phyloP scores from a whole-genome alignment of 1,139 yeast species.

The Suhomyces bribrorum region DNA sequence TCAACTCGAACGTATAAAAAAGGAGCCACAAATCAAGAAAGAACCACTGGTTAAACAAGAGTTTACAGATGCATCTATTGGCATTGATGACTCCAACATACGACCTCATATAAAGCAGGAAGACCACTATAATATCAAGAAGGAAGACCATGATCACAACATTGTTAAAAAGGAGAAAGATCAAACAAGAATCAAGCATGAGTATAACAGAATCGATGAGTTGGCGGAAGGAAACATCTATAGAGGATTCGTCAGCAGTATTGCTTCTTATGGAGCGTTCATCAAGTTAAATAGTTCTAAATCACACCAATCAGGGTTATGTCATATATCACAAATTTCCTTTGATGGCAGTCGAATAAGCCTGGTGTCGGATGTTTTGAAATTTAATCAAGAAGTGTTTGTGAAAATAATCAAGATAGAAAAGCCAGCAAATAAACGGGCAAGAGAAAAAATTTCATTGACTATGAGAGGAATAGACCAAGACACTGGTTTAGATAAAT shows the following conservation, averaged over 20 bases:
- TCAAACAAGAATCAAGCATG: neutral
- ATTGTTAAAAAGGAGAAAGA: neutral
- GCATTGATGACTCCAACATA: neutral
- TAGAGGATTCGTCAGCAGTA: conserved; percentile 58
- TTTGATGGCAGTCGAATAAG: conserved; percentile 48
- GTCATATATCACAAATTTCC: conserved; percentile 75
- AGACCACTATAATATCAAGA: too few species aligned
- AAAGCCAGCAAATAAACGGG: conserved; percentile 24
- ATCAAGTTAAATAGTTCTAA: conserved; percentile 39
- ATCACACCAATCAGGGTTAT: conserved; percentile 53
- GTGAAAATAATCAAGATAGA: conserved; percentile 59
- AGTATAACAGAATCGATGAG: neutral
- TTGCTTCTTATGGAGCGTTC: conserved; percentile 79
- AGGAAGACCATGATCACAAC: neutral
- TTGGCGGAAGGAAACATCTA: conserved; percentile 46
- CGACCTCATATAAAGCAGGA: too few species aligned
- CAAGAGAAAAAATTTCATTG: conserved; percentile 50
- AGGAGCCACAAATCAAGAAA: conserved; percentile 11
- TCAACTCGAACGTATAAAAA: conserved; percentile 2
- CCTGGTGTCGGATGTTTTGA: conserved; percentile 61
- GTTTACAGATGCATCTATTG: neutral
- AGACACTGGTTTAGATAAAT: conserved; percentile 53
- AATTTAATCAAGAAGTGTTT: conserved; percentile 60
- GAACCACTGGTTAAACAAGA: conserved; percentile 4
- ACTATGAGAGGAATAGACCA: conserved; percentile 81